Evolutionary conservation across 2,329 filamentous ascomycete genomes (phyloP).

Genomic region (Metarhizium album): DNA sequence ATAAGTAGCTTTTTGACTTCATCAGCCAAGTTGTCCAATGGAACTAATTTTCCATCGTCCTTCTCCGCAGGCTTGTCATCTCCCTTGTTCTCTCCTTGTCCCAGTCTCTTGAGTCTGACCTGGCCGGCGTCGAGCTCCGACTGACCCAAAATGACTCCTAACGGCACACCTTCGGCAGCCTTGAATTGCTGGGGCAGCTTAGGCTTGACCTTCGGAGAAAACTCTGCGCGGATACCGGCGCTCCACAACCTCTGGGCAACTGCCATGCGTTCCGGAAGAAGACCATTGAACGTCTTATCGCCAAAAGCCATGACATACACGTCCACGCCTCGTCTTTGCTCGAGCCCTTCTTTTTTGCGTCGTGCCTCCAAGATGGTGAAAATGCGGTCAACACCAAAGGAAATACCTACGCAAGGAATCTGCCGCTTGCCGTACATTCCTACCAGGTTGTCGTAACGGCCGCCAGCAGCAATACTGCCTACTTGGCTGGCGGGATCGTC

Average conservation of each 20-base stretch:
- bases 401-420: constrained; percentile 58
- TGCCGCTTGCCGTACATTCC: constrained; percentile 86
- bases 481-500: constrained; percentile 49
- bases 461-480: constrained; percentile 80
- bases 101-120: constrained; percentile 72
- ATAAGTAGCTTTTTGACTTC: constrained; percentile 42
- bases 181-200: constrained; percentile 88
- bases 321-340: constrained; percentile 54
- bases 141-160: constrained; percentile 82
- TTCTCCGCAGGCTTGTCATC: constrained; percentile 86
- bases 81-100: constrained; percentile 62
- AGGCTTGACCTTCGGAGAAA: constrained; percentile 80
- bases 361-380: constrained; percentile 82
- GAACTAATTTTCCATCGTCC: constrained; percentile 63
- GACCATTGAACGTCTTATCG: constrained; percentile 70
- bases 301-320: constrained; percentile 94
- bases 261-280: constrained; percentile 74
- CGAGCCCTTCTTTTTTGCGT: constrained; percentile 52
- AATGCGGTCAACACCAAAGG: constrained; percentile 91
- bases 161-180: constrained; percentile 76
- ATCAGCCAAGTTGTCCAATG: constrained; percentile 48
- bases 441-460: constrained; percentile 85
- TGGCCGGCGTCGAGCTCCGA: constrained; percentile 77
- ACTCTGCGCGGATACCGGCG: constrained; percentile 75
- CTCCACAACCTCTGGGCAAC: constrained; percentile 72